These are phyloP conservation scores for Dionaea muscipula DNA, from an alignment of 179 eudicot genomes.

Conservation along the genomic window DNA sequence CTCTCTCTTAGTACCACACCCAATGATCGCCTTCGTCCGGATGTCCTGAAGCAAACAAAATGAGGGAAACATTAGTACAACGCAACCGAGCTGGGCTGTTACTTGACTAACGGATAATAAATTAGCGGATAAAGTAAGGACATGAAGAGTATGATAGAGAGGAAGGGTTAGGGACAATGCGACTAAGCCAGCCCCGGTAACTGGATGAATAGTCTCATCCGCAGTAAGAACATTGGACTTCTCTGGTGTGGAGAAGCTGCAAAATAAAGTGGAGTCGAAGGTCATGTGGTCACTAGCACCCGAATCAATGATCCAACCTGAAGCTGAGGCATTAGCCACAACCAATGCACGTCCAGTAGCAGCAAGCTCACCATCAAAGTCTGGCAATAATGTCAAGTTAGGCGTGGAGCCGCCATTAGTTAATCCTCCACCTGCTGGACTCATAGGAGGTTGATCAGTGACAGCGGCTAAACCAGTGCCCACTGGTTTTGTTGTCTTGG, in stretches of 20 bases:
- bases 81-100: not conserved
- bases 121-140: not conserved
- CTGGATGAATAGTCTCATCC: not conserved
- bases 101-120: not conserved
- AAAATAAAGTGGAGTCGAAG: not conserved
- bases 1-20: constrained; percentile 4
- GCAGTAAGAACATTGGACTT: not conserved
- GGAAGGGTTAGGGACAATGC: not conserved
- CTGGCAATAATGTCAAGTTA: no score
- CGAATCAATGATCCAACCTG: not conserved
- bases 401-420: no score
- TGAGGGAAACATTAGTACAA: not conserved
- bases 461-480: no score
- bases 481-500: no score
- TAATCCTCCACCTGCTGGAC: no score
- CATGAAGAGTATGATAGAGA: not conserved
- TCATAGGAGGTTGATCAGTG: no score
- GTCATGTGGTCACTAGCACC: not conserved
- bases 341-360: not conserved
- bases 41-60: not conserved
- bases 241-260: not conserved
- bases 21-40: not conserved
- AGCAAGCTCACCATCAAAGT: not conserved
- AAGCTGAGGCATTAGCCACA: no score
- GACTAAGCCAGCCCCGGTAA: not conserved